phyloP scores from a whole-genome alignment of 345 rosid genomes.

The Lepidium didymum region DNA sequence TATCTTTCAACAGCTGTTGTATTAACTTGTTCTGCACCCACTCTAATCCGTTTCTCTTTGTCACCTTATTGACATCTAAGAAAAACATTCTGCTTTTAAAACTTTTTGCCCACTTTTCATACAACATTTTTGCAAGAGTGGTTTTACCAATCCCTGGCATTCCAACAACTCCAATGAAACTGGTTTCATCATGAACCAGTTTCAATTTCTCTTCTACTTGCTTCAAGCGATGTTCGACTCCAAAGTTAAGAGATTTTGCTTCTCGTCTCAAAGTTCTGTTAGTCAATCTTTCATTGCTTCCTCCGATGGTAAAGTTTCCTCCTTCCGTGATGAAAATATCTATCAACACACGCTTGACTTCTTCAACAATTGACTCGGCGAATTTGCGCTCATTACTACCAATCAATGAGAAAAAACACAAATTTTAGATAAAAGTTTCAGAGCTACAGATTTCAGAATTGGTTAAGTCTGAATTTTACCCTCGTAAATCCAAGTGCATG shows the following conservation, averaged over 20 bases:
- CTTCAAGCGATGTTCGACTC: neutral
- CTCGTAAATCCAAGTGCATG: neutral
- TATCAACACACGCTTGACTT: neutral
- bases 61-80: neutral
- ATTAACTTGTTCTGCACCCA: neutral
- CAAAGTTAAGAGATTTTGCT: neutral
- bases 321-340: neutral
- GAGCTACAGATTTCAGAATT: too few species aligned
- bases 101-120: neutral
- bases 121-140: neutral
- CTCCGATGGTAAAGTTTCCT: neutral
- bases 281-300: neutral
- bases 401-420: neutral
- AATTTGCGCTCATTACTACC: neutral
- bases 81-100: neutral
- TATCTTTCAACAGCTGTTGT: neutral
- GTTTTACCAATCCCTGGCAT: conserved; percentile 12
- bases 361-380: neutral
- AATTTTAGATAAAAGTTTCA: too few species aligned
- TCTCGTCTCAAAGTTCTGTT: neutral
- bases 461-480: neutral
- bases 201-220: neutral
- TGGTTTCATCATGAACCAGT: neutral
- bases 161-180: conserved; percentile 1
- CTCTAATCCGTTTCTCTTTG: neutral